Base-by-base conservation (phyloP, 345 rosid species). In the Brassica cretica region DNA sequence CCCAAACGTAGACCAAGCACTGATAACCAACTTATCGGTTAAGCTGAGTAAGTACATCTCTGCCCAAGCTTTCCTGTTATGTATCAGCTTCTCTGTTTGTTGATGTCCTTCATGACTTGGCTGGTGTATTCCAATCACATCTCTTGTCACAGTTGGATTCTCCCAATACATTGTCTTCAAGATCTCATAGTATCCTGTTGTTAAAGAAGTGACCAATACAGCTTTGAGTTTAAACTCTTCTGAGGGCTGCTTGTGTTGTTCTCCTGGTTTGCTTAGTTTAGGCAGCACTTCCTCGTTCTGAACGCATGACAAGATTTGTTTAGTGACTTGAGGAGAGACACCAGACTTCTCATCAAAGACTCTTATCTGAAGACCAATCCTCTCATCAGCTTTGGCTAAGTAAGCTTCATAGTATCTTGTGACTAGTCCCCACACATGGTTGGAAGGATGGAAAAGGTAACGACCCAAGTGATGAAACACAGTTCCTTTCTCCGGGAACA, bases 1-100 rank as follows among this genome's bases (percentile, higher is more conserved):
- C 5, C 96, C 96, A 75, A 87, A 90, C 7, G 93, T 89, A 35
- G 95, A 90, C 93, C 93, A 89, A 2, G 90, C 84, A 76, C 93
- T 90, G 6, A 91, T 89, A 64, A 90, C 83, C 75, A 90, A 66
- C 59, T 44, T 74, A 70, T 89, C 95, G 5, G 83, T 81, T 79
- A 85, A 72, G 73, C 93, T 85, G 2, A 89, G 88, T 60, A 90
- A 87, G 77, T 90, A 86, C 86, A 90, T 89, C 73, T 89, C 93
- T 8, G 95, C 89, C 90, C 84, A 89, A 21, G 93, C 93, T 82
- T 90, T 89, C 66, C 84, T 77, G 81, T 89, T 87, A 85, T 90
- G 93, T 82, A 83, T 33, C 1, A 56, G 59, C 68, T 85, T 81
- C 78, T 87, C 89, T 18, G 88, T 85, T 78, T 85, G 88, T 80